A percentile compares a stretch with the other conserved stretches of the same genome.
phyloP scores from a whole-genome alignment of 768 basidiomycete genomes.

The Kwoniella pini region DNA sequence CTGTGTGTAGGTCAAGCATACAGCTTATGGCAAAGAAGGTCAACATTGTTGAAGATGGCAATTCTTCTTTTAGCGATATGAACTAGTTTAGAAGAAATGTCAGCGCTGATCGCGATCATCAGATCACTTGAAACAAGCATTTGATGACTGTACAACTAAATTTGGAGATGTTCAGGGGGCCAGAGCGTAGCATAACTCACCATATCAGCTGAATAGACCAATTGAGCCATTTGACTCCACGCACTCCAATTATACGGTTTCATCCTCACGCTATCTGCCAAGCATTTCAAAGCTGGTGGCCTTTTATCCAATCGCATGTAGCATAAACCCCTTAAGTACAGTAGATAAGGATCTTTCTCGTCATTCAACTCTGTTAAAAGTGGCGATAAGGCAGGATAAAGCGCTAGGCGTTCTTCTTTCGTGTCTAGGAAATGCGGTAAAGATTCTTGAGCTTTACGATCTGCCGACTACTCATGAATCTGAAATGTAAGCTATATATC shows the following conservation, averaged over 20 bases:
- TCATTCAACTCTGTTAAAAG: slow-evolving; percentile 43
- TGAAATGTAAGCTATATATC: neutral
- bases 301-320: slow-evolving; percentile 75
- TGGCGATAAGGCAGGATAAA: slow-evolving; percentile 48
- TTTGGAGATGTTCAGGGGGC: too few relatives aligned
- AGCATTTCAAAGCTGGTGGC: slow-evolving; percentile 80
- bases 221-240: slow-evolving; percentile 75
- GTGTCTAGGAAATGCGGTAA: slow-evolving; percentile 62
- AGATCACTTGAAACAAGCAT: too few relatives aligned
- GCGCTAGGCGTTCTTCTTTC: slow-evolving; percentile 48
- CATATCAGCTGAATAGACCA: slow-evolving; percentile 82
- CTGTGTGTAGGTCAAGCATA: slow-evolving; percentile 82
- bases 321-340: slow-evolving; percentile 68
- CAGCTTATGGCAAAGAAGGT: slow-evolving; percentile 84
- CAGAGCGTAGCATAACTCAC: slow-evolving; percentile 56
- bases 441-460: slow-evolving; percentile 76
- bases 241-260: slow-evolving; percentile 94
- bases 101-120: too few relatives aligned
- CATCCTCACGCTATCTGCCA: slow-evolving; percentile 70
- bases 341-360: slow-evolving; percentile 49
- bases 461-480: slow-evolving; percentile 65
- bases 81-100: slow-evolving; percentile 40
- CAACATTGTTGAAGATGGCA: slow-evolving; percentile 62
- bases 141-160: too few relatives aligned
- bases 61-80: slow-evolving; percentile 57